These are phyloP conservation scores for Dendrobium nobile DNA, from an alignment of 106 monocot genomes.

Conservation along the genomic window DNA sequence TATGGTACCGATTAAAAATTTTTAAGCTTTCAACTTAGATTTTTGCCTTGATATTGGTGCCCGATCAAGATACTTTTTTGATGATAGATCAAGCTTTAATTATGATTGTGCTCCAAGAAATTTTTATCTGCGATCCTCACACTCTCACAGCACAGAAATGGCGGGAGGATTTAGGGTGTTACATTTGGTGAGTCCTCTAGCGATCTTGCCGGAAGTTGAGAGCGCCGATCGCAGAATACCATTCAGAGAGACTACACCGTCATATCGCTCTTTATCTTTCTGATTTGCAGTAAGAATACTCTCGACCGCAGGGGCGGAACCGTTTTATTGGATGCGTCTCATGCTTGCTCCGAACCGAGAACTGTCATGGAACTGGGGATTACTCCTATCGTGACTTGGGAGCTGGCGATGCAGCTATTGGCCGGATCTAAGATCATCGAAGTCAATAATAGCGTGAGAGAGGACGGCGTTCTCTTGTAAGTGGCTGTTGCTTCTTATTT, in stretches of 20 bases:
- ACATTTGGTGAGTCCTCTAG: slow-evolving; percentile 16
- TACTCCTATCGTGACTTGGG: slow-evolving; percentile 20
- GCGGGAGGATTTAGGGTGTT: slow-evolving; percentile 21
- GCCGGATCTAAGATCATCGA: slow-evolving; percentile 23
- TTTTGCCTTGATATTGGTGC: too few relatives aligned
- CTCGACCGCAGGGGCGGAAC: slow-evolving; percentile 17
- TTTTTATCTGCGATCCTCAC: too few relatives aligned
- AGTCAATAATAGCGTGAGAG: slow-evolving; percentile 18
- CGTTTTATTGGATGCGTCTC: slow-evolving; percentile 22
- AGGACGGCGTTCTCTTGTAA: slow-evolving; percentile 22
- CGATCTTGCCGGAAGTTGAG: slow-evolving; percentile 15
- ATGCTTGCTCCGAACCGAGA: slow-evolving; percentile 22
- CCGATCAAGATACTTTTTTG: too few relatives aligned
- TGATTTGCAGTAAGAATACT: slow-evolving; percentile 20
- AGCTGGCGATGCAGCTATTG: slow-evolving; percentile 19
- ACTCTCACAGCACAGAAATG: not conserved
- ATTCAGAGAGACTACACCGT: slow-evolving; percentile 17
- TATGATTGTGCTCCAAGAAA: too few relatives aligned
- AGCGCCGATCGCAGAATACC: slow-evolving; percentile 20
- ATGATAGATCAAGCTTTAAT: too few relatives aligned
- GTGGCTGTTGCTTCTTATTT: not conserved
- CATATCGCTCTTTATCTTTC: slow-evolving; percentile 15
- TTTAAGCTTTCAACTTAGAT: too few relatives aligned
- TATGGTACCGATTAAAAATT: too few relatives aligned
- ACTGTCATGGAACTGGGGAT: slow-evolving; percentile 28